Evolutionary conservation across 208 protist genomes (phyloP), one percentile per base, ranked within the genome.

Genomic region (Leishmania amazonensis): DNA sequence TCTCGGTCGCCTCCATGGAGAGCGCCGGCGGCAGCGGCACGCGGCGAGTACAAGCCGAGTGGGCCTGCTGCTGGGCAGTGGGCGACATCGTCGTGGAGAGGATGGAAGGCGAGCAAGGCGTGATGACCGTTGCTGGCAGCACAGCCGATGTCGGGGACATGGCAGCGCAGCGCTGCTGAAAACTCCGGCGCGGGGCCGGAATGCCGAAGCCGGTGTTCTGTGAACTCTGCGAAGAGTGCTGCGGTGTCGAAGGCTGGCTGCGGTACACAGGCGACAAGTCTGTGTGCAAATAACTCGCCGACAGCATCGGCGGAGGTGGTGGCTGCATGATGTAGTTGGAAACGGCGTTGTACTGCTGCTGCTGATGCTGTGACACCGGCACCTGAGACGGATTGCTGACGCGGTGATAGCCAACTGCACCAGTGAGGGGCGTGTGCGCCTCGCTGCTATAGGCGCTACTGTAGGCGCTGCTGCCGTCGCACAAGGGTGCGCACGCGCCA

Each of bases 11-110:
- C 15, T 49, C 76, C 28, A 53, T 7, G 24, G 76, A 80, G 19
- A 80, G 64, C 28, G 40, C 19, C 76, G 60, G 62, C 24, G 76
- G 76, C 35, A 51, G 42, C 49, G 42, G 28, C 42, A 71, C 21
- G 38, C 21, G 74, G 31, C 38, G 74, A 57, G 31, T 35, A 2
- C 53, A 40, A 31, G 11, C 51, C 57, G 35, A 13, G 38, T 35
- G 49, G 28, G n/a, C 1, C 57, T 42, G 28, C 73, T 31, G 71
- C 7, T 35, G 54, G 2, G 73, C 31, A 13, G 13, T 42, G 31
- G 47, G 73, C 5, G n/a, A 45, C 73, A 76, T 76, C n/a, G 51
- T 64, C 74, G 38, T 19, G 7, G 40, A 42, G 15, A 78, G 40
- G 9, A 78, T n/a, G 54, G 53, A 65, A 2, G 74, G 40, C 21